phyloP scores from a whole-genome alignment of 2,329 filamentous ascomycete genomes.

The Tolypocladium capitatum region DNA sequence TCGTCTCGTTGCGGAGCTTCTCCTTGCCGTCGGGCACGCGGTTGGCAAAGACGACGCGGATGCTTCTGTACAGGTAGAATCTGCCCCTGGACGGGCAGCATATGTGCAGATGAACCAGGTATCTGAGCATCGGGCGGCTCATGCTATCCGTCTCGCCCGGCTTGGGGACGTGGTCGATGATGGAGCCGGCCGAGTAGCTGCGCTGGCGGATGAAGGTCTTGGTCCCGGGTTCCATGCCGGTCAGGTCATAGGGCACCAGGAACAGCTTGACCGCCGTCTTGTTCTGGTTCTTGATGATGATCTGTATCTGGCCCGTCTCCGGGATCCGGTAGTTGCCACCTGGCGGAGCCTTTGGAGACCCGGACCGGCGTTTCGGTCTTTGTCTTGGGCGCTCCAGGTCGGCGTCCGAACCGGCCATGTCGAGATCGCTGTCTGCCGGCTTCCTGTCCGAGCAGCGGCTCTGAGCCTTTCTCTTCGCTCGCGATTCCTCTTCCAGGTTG shows the following conservation, averaged over 20 bases:
- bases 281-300: conserved; percentile 96
- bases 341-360: conserved; percentile 46
- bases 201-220: conserved; percentile 95
- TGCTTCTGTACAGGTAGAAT: conserved; percentile 81
- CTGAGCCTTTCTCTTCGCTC: conserved; percentile 35
- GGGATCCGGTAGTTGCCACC: conserved; percentile 91
- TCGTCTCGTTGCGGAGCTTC: conserved; percentile 78
- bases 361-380: conserved; percentile 40
- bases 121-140: conserved; percentile 64
- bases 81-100: conserved; percentile 74
- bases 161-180: conserved; percentile 52
- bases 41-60: conserved; percentile 93
- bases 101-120: conserved; percentile 86
- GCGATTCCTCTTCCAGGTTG: conserved; percentile 33
- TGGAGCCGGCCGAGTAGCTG: conserved; percentile 77
- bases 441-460: conserved; percentile 27
- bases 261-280: conserved; percentile 97
- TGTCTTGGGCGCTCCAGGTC: conserved; percentile 18
- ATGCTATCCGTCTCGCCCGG: conserved; percentile 10
- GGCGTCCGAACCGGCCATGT: conserved; percentile 7
- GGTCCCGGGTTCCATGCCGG: conserved; percentile 83
- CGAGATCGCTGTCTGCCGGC: conserved; percentile 12
- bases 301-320: conserved; percentile 84
- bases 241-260: conserved; percentile 80
- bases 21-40: conserved; percentile 92